Conservation (phyloP, 208 protist species). For the Leishmania aethiopica region DNA sequence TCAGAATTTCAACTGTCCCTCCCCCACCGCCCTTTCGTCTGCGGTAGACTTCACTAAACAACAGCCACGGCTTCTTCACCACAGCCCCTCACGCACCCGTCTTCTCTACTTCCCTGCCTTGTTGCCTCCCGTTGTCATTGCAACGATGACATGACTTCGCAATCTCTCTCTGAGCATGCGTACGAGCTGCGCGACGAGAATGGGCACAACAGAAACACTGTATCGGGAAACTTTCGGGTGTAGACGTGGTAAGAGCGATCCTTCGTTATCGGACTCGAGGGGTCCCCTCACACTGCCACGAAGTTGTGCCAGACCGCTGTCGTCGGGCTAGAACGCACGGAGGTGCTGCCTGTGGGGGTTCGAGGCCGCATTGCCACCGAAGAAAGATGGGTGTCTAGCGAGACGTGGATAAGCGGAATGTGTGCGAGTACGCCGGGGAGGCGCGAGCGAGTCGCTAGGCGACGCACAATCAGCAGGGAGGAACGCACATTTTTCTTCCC, state of each 20-base stretch:
- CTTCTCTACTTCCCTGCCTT: too few species aligned
- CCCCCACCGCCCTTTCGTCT: too few species aligned
- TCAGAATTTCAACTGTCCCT: too few species aligned
- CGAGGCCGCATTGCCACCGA: not conserved
- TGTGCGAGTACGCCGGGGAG: not conserved
- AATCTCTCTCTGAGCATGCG: too few species aligned
- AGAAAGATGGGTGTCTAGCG: not conserved
- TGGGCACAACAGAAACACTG: not conserved
- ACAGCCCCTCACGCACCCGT: too few species aligned
- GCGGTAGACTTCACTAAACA: too few species aligned
- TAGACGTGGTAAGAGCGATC: not conserved
- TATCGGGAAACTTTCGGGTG: not conserved
- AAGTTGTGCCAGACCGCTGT: not conserved
- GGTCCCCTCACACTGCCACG: not conserved
- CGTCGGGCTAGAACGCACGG: not conserved
- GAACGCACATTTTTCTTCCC: not conserved
- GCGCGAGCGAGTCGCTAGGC: not conserved
- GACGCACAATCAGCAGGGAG: not conserved
- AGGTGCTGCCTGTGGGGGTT: not conserved
- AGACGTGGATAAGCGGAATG: not conserved
- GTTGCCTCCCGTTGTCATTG: too few species aligned
- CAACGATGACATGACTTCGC: too few species aligned
- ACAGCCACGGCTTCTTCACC: too few species aligned
- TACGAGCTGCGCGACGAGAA: too few species aligned
- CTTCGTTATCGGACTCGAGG: not conserved